A percentile compares a stretch with the other conserved stretches of the same genome.
phyloP scores from a whole-genome alignment of 2,329 filamentous ascomycete genomes.

The Beauveria pseudobassiana region DNA sequence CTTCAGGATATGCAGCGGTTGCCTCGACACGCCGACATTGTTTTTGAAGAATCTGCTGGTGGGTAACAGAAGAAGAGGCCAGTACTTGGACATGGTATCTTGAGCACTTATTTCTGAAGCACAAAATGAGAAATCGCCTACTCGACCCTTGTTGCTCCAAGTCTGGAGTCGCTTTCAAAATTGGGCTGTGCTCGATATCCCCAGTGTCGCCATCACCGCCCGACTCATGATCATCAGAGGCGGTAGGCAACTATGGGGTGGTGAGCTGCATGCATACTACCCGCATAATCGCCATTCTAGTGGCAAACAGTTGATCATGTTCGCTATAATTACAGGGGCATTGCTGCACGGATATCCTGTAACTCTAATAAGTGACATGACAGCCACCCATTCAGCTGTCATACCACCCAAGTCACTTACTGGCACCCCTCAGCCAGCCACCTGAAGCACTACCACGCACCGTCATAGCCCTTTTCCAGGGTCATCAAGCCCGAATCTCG shows the following conservation, averaged over 20 bases:
- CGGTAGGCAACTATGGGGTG: neutral
- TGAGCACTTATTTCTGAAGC: neutral
- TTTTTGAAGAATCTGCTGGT: neutral
- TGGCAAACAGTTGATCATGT: neutral
- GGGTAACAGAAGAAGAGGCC: neutral
- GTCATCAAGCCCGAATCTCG: neutral
- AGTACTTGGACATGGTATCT: conserved; percentile 1
- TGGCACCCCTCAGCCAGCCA: neutral
- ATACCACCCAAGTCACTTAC: neutral
- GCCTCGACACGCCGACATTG: no score
- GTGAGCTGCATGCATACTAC: neutral
- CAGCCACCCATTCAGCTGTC: neutral
- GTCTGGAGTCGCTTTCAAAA: neutral
- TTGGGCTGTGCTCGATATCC: neutral
- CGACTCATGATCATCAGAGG: neutral
- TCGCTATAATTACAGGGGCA: neutral
- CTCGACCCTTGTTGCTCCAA: neutral
- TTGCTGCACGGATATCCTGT: neutral
- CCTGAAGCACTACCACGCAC: neutral
- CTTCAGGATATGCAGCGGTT: neutral
- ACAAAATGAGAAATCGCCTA: no score
- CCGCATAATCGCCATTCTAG: neutral
- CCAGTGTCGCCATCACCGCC: neutral
- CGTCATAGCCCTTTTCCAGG: neutral
- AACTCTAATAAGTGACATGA: neutral